Conservation (phyloP, 2,329 filamentous ascomycete species). For the Pleomassaria siparia region DNA sequence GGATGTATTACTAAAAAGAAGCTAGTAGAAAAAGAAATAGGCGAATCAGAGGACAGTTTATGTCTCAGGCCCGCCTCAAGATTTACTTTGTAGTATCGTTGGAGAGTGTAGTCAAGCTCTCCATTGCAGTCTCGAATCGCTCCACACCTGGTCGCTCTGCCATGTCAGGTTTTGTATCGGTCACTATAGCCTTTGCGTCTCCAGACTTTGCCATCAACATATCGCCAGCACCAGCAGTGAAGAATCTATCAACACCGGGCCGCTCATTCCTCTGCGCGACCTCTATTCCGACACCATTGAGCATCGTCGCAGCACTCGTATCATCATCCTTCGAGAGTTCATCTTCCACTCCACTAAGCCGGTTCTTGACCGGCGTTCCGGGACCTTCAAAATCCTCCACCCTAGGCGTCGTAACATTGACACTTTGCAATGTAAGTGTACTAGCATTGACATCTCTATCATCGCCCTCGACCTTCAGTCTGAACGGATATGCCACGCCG, state of each 20-base stretch:
- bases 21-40: no score
- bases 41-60: no score
- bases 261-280: slow-evolving; percentile 12
- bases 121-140: slow-evolving; percentile 57
- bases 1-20: no score
- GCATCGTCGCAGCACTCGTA: slow-evolving; percentile 6
- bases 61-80: not conserved
- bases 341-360: slow-evolving; percentile 11
- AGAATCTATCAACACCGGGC: slow-evolving; percentile 54
- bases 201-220: slow-evolving; percentile 2
- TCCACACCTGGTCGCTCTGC: slow-evolving; percentile 47
- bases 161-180: no score
- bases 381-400: slow-evolving; percentile 15
- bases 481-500: slow-evolving; percentile 74
- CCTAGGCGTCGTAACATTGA: slow-evolving; percentile 26
- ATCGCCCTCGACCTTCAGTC: slow-evolving; percentile 55
- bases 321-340: slow-evolving; percentile 9
- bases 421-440: slow-evolving; percentile 64
- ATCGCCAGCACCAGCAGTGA: slow-evolving; percentile 50
- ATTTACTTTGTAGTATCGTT: no score
- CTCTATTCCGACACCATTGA: slow-evolving; percentile 4
- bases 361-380: slow-evolving; percentile 9
- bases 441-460: slow-evolving; percentile 62
- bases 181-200: slow-evolving; percentile 3
- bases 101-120: slow-evolving; percentile 17